These are phyloP conservation scores for Parastagonospora avenae DNA, from an alignment of 2,329 filamentous ascomycete genomes.

Conservation along the genomic window DNA sequence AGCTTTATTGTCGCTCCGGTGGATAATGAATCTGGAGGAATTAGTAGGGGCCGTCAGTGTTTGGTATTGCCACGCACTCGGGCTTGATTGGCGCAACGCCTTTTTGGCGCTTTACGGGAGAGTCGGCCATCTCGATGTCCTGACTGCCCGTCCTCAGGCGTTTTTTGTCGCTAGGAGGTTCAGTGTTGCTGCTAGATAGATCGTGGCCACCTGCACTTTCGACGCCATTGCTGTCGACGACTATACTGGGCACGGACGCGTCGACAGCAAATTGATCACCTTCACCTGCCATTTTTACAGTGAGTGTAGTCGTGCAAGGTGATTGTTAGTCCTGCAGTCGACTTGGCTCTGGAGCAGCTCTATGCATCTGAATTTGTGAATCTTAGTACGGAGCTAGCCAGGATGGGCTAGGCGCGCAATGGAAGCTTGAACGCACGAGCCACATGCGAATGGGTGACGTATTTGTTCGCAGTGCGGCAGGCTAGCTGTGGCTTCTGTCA, in stretches of 20 bases:
- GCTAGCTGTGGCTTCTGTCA: constrained; percentile 30
- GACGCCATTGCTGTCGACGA: constrained; percentile 19
- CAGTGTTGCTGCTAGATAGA: constrained; percentile 28
- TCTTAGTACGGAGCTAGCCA: constrained; percentile 14
- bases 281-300: constrained; percentile 21
- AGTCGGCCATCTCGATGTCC: constrained; percentile 34
- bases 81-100: constrained; percentile 74
- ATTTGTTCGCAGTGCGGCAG: constrained; percentile 30
- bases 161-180: constrained; percentile 43
- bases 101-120: constrained; percentile 41
- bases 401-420: constrained; percentile 19
- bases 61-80: constrained; percentile 59
- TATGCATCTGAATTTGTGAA: constrained; percentile 18
- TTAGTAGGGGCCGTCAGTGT: constrained; percentile 22
- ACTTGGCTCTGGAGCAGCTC: neutral
- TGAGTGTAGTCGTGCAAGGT: neutral
- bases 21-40: constrained; percentile 39
- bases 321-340: no score
- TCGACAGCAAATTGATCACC: constrained; percentile 9
- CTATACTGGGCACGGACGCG: constrained; percentile 16
- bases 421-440: constrained; percentile 17
- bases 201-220: constrained; percentile 29
- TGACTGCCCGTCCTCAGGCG: constrained; percentile 40
- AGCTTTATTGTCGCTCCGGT: constrained; percentile 30
- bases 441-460: constrained; percentile 35